These are phyloP conservation scores for Monascus purpureus DNA, from an alignment of 495 filamentous ascomycete species.

Conservation along the genomic window DNA sequence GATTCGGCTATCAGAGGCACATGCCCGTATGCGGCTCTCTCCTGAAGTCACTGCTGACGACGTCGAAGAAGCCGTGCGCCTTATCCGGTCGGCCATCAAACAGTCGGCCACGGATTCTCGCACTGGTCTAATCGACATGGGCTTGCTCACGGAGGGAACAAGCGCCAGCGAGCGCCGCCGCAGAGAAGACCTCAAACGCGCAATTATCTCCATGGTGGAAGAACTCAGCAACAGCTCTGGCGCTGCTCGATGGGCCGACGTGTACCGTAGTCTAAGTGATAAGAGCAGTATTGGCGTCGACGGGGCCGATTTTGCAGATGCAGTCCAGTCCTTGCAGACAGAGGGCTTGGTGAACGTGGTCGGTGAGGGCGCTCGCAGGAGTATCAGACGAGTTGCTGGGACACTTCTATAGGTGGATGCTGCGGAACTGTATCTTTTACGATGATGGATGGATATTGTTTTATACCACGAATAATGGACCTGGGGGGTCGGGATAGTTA, in stretches of 20 bases:
- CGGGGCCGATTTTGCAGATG: slow-evolving; percentile 64
- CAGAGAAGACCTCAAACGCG: slow-evolving; percentile 73
- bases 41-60: slow-evolving; percentile 62
- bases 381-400: slow-evolving; percentile 62
- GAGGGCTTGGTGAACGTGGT: slow-evolving; percentile 71
- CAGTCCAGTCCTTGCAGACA: slow-evolving; percentile 61
- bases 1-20: slow-evolving; percentile 91
- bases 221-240: slow-evolving; percentile 53
- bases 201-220: slow-evolving; percentile 58
- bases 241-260: slow-evolving; percentile 63
- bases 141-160: slow-evolving; percentile 80
- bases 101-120: slow-evolving; percentile 83
- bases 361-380: slow-evolving; percentile 75
- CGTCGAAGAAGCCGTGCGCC: slow-evolving; percentile 78
- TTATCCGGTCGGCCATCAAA: slow-evolving; percentile 92
- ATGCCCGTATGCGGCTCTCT: slow-evolving; percentile 91
- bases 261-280: slow-evolving; percentile 60
- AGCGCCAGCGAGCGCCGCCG: slow-evolving; percentile 68
- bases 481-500: too few relatives aligned
- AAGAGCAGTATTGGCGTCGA: slow-evolving; percentile 61
- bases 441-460: too few relatives aligned
- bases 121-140: slow-evolving; percentile 95
- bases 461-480: too few relatives aligned
- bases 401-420: slow-evolving; percentile 8
- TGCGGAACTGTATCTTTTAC: too few relatives aligned